Conservation (phyloP, 176 grass and related monocot species). For the Aegilops umbellulata region DNA sequence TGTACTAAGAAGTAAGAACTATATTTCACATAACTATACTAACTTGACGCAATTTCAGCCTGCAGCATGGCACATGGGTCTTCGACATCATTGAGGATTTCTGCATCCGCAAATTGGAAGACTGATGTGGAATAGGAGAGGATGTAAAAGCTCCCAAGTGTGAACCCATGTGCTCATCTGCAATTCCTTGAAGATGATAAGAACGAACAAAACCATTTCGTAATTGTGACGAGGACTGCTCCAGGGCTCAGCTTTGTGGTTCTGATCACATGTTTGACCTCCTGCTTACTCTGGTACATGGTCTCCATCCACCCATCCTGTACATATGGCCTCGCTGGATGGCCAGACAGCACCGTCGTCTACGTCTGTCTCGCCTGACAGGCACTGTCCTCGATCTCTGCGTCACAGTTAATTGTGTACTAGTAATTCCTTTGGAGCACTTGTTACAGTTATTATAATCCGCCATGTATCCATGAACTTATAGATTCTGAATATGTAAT, state of each 20-base stretch:
- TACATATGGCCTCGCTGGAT: too few relatives aligned
- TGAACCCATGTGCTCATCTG: constrained; percentile 17
- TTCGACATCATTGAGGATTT: constrained; percentile 94
- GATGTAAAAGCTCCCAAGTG: background rate
- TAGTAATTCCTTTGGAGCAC: too few relatives aligned
- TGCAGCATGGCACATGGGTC: constrained; percentile 71
- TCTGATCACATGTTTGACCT: constrained; percentile 35
- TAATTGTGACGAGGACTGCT: constrained; percentile 6
- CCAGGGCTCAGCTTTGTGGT: constrained; percentile 21
- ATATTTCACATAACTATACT: background rate
- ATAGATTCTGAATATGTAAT: too few relatives aligned
- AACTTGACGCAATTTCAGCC: constrained; percentile 52
- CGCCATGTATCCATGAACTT: too few relatives aligned
- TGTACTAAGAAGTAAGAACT: background rate
- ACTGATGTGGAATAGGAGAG: constrained; percentile 31
- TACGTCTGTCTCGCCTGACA: too few relatives aligned
- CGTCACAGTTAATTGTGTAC: too few relatives aligned
- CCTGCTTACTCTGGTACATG: background rate
- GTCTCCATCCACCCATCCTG: too few relatives aligned
- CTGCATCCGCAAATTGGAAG: constrained; percentile 63
- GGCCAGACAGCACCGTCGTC: too few relatives aligned
- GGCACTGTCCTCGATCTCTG: too few relatives aligned
- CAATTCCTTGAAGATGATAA: constrained; percentile 17
- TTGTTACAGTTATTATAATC: too few relatives aligned
- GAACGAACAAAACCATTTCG: background rate